Evolutionary conservation across 2,329 filamentous ascomycete species (phyloP), one percentile per base, ranked within the genome.

Genomic region (Drechslerella stenobrocha): DNA sequence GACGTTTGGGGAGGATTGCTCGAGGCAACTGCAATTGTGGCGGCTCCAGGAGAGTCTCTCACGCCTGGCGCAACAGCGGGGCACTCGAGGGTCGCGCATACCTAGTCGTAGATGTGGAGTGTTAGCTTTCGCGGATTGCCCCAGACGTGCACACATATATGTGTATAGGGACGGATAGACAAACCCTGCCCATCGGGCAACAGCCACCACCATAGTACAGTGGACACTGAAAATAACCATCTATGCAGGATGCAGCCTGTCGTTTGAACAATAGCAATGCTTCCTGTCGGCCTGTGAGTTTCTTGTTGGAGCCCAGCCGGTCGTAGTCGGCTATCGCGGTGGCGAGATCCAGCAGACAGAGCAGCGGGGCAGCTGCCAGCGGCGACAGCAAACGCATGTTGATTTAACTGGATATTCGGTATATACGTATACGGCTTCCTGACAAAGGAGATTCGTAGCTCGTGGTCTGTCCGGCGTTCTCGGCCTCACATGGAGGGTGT

Each of bases 391-490:
- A 67, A 55, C 63, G 63, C 63, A 67, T 67, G 9, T 15, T 52
- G 44, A 2, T 20, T 4, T 18, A 20, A 23, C 15, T 37, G 23
- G 4, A 7, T 45, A 61, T 30, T 30, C 28, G 5, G 5, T 32
- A 37, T 26, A 34, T n/a, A 23, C 32, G 11, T 24, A 24, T 50
- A 15, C 51, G 37, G 15, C 28, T 51, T 32, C 6, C 30, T 32
- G 60, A 67, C 63, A 67, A 67, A 67, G 46, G 63, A 67, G 57
- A 67, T 59, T 67, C 63, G 63, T 67, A 30, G 22, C 55, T 45
- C 24, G 55, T 51, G 34, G 42, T n/a, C 50, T 20, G 34, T 18
- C 9, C 18, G 28, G 8, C 18, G 15, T 45, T 47, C 11, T 57
- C 32, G 28, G 28, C 46, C 34, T 51, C 47, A 34, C 26, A 40